phyloP scores from a whole-genome alignment of 2,329 filamentous ascomycete genomes.

The Colletotrichum lupini region DNA sequence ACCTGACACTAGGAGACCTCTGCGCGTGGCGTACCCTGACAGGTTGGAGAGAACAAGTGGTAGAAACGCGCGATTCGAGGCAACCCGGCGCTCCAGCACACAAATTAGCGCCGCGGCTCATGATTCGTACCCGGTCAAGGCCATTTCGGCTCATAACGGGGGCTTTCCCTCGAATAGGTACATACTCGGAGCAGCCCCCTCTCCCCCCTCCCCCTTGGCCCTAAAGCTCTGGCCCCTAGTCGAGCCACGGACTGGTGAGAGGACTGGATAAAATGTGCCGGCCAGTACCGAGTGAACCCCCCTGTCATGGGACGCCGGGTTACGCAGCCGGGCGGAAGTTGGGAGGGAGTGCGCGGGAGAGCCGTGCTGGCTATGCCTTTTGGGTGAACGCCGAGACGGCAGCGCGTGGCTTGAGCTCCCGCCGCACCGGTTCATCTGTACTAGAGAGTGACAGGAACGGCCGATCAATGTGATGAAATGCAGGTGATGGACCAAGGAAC shows the following conservation, averaged over 20 bases:
- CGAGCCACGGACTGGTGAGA: slow-evolving; percentile 21
- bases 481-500: slow-evolving; percentile 4
- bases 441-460: slow-evolving; percentile 1
- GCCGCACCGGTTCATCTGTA: slow-evolving; percentile 26
- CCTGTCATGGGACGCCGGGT: slow-evolving; percentile 14
- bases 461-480: slow-evolving; percentile 24
- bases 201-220: not conserved
- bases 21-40: slow-evolving; percentile 53
- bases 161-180: not conserved
- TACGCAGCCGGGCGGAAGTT: slow-evolving; percentile 29
- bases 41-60: slow-evolving; percentile 42
- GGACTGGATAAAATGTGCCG: slow-evolving; percentile 30
- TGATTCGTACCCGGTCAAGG: slow-evolving; percentile 21
- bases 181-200: not conserved
- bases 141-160: slow-evolving; percentile 6
- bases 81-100: slow-evolving; percentile 7
- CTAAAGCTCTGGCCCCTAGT: slow-evolving; percentile 12
- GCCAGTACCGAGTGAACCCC: slow-evolving; percentile 19
- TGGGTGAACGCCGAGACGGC: slow-evolving; percentile 10
- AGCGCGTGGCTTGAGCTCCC: slow-evolving; percentile 28
- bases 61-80: slow-evolving; percentile 24
- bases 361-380: slow-evolving; percentile 28
- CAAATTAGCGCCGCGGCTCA: slow-evolving; percentile 25
- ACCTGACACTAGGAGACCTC: slow-evolving; percentile 48
- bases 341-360: slow-evolving; percentile 29